Evolutionary conservation across 2,329 filamentous ascomycete species (phyloP).

Genomic region (Cercospora nicotianae): DNA sequence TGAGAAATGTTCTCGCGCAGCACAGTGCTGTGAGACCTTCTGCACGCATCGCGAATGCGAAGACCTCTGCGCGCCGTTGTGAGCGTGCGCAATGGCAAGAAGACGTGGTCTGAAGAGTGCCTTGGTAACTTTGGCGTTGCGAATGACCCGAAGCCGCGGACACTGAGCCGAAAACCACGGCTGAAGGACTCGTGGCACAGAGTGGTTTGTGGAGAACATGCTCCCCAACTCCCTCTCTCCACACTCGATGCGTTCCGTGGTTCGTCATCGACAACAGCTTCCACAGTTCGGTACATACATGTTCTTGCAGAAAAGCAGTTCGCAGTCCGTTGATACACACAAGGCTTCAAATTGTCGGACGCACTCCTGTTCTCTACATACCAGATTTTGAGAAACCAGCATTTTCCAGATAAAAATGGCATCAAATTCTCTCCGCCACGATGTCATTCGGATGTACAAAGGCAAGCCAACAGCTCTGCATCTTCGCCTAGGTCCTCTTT

Average conservation of each 20-base stretch:
- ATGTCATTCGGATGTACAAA: slow-evolving; percentile 89
- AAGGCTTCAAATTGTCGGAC: neutral
- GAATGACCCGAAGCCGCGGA: neutral
- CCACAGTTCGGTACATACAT: neutral
- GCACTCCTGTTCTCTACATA: too few relatives aligned
- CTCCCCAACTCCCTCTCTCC: too few relatives aligned
- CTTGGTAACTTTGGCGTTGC: neutral
- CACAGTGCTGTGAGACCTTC: neutral
- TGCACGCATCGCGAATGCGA: neutral
- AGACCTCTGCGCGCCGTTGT: neutral
- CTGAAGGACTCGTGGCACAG: neutral
- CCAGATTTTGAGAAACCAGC: too few relatives aligned
- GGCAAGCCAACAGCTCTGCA: slow-evolving; percentile 50
- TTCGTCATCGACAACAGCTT: slow-evolving; percentile 2
- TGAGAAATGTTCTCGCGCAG: neutral
- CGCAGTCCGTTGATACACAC: too few relatives aligned
- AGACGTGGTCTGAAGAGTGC: neutral
- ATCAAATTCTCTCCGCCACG: slow-evolving; percentile 59
- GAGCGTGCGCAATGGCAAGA: neutral
- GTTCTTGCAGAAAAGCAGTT: neutral
- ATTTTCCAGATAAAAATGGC: slow-evolving; percentile 14
- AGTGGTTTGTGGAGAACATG: neutral
- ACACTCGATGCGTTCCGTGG: neutral
- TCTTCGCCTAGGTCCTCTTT: too few relatives aligned
- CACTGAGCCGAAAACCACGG: slow-evolving; percentile 2